Conservation (phyloP, 1,284 basidiomycete species). For the Butyriboletus appendiculatus region DNA sequence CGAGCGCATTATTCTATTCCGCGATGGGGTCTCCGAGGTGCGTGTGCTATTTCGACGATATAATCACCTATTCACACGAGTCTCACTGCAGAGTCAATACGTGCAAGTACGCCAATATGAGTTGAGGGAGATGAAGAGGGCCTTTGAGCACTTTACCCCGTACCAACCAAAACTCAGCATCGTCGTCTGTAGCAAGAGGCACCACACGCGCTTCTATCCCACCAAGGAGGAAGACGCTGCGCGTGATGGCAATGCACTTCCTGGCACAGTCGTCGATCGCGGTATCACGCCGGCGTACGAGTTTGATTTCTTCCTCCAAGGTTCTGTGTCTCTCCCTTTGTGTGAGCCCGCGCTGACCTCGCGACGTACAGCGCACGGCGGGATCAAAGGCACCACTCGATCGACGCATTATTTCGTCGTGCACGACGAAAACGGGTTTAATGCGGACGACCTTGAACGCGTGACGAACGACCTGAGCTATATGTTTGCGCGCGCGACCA, state of each 20-base stretch:
- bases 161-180: conserved; percentile 70
- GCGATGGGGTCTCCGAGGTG: conserved; percentile 77
- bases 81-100: conserved; percentile 59
- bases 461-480: conserved; percentile 64
- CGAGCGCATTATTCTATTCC: conserved; percentile 65
- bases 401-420: conserved; percentile 81
- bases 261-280: conserved; percentile 76
- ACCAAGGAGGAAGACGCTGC: conserved; percentile 55
- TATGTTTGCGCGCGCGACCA: conserved; percentile 77
- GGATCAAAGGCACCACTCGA: conserved; percentile 64
- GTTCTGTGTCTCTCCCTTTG: conserved; percentile 28
- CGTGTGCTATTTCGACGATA: conserved; percentile 7
- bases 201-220: conserved; percentile 70
- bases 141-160: conserved; percentile 54
- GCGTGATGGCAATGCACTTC: conserved; percentile 63
- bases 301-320: conserved; percentile 76
- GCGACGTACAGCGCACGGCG: conserved; percentile 44
- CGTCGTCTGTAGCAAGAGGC: conserved; percentile 77
- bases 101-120: conserved; percentile 58
- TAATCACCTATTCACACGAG: neutral
- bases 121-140: conserved; percentile 53
- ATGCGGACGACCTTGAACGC: conserved; percentile 63
- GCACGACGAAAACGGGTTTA: conserved; percentile 70
- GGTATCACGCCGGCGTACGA: conserved; percentile 70
- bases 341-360: neutral